Evolutionary conservation across 345 rosid species (phyloP), one percentile per base, ranked within the genome.

Genomic region (Eucalyptus marginata): DNA sequence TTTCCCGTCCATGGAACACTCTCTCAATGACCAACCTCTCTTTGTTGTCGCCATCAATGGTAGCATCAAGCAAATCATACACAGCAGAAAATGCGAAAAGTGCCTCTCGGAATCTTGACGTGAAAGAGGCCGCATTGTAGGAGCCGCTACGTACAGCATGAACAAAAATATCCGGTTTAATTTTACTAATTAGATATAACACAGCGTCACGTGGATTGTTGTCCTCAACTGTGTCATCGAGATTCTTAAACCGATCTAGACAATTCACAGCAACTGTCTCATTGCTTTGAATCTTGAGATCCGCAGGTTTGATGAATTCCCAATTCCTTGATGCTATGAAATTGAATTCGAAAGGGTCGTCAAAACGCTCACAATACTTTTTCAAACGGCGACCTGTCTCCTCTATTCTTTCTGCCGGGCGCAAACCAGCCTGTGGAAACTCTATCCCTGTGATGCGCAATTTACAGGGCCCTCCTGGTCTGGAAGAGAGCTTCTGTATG

Each of bases 381-480:
- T 92, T 92, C 46, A 98, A 90, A 66, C 96, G 94, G 31, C 93
- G 93, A 52, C 99, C 99, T 5, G 97, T 95, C 91, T 95, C 99
- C 86, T 94, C 94, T 51, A 95, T 90, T 84, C 95, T 92, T 89
- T 95, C 97, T n/a, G 94, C 89, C 7, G 97, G 98, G 43, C 96
- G 93, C 88, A 97, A 92, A 85, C 99, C 98, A 11, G 92, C 92
- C 49, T 93, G 95, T 29, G 99, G 99, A 87, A 95, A 88, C 91
- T 97, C 99, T 66, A 98, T 95, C 47, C 99, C 99, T 0, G 98
- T 98, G 44, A 98, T 93, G 59, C 99, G 94, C 40, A 97, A 93
- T 88, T 94, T 95, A 56, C 95, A 93, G 27, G 95, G 97, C 24
- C 98, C 95, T 14, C 90, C 92, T 12, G 90, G 16, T 71, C 87